A percentile compares a stretch with the other conserved stretches of the same genome.
Conservation (phyloP, 257 asterid species). For the Lantana camara region DNA sequence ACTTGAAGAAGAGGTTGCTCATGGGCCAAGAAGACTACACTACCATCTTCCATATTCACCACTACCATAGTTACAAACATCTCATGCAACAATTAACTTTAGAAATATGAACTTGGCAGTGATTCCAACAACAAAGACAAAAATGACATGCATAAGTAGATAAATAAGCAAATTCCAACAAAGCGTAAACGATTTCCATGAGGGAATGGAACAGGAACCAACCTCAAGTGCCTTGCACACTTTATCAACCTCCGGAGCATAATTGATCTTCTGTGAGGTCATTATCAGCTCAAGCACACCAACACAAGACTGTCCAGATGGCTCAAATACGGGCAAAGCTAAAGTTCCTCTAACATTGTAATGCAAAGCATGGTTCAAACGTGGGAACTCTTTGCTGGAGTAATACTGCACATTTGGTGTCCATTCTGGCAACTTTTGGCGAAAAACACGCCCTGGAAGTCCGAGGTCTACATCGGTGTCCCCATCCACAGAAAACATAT, state of each 20-base stretch:
- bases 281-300: slow-evolving; percentile 93
- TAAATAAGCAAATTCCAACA: slow-evolving; percentile 9
- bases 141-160: background rate
- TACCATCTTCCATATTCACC: background rate
- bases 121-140: background rate
- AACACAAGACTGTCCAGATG: slow-evolving; percentile 80
- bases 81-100: background rate
- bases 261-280: slow-evolving; percentile 90
- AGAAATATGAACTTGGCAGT: background rate
- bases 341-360: slow-evolving; percentile 84
- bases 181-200: no score
- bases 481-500: slow-evolving; percentile 75
- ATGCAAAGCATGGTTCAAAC: slow-evolving; percentile 78
- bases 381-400: slow-evolving; percentile 80
- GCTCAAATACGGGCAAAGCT: slow-evolving; percentile 94
- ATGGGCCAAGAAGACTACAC: slow-evolving; percentile 12
- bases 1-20: slow-evolving; percentile 10
- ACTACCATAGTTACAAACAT: slow-evolving; percentile 15
- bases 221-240: slow-evolving; percentile 99
- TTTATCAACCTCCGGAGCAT: slow-evolving; percentile 94
- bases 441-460: slow-evolving; percentile 86
- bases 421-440: slow-evolving; percentile 87
- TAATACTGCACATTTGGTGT: slow-evolving; percentile 95
- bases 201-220: slow-evolving; percentile 41
- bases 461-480: slow-evolving; percentile 73